Evolutionary conservation across 257 asterid genomes (phyloP).

Genomic region (Misopates orontium): DNA sequence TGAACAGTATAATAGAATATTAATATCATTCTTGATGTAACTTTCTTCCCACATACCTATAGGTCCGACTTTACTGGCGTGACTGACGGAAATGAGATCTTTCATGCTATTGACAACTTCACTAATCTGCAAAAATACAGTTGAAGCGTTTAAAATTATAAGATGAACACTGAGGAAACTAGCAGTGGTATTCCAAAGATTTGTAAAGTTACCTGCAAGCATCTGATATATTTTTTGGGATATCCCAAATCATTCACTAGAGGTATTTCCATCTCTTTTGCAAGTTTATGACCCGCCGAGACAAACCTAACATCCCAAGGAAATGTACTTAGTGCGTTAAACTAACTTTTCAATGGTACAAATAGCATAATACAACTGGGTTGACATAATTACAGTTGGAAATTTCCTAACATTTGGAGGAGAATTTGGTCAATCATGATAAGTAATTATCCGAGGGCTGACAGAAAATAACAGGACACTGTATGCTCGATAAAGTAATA

Average conservation of each 20-base stretch:
- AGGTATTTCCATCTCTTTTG: constrained; percentile 44
- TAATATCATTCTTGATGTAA: not conserved
- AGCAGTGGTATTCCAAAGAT: not conserved
- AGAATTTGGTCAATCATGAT: not conserved
- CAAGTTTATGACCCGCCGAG: constrained; percentile 37
- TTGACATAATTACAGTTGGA: not conserved
- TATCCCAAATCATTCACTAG: constrained; percentile 65
- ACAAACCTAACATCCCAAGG: constrained; percentile 34
- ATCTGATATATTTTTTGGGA: constrained; percentile 55
- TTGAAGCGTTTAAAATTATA: not conserved
- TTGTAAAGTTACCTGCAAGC: constrained; percentile 56
- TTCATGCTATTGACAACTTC: constrained; percentile 59
- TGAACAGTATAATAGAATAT: not conserved
- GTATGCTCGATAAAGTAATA: not conserved
- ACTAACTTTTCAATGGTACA: not conserved
- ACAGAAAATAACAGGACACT: not conserved
- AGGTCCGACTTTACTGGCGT: constrained; percentile 44
- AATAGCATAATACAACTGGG: no score
- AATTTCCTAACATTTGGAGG: not conserved
- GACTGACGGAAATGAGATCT: constrained; percentile 53
- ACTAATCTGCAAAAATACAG: constrained; percentile 43
- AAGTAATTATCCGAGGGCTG: not conserved
- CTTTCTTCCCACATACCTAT: constrained; percentile 49
- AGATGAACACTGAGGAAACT: not conserved
- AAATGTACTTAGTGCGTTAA: not conserved